phyloP scores from a whole-genome alignment of 768 basidiomycete species.

The Suillus tomentosus region DNA sequence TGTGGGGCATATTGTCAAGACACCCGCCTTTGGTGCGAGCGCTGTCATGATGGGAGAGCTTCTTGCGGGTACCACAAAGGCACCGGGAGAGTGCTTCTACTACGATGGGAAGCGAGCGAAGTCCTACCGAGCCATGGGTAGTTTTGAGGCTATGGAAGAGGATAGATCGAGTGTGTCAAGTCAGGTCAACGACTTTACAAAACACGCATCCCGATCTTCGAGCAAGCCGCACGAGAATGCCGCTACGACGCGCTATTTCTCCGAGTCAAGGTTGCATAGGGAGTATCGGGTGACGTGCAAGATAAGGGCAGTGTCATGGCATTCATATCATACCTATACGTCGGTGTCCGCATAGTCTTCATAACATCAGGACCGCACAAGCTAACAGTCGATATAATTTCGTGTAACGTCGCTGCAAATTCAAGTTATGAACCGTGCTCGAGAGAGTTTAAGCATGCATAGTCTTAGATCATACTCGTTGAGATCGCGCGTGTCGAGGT shows the following conservation, averaged over 20 bases:
- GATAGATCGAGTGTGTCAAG: constrained; percentile 45
- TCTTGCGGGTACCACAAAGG: constrained; percentile 93
- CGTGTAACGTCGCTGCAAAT: too few relatives aligned
- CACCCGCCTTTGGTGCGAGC: constrained; percentile 87
- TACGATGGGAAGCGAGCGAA: constrained; percentile 99
- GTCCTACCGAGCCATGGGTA: constrained; percentile 98
- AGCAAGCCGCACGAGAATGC: constrained; percentile 76
- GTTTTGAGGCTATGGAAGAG: constrained; percentile 90
- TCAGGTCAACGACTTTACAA: constrained; percentile 36
- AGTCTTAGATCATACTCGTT: too few relatives aligned
- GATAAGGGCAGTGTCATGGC: constrained; percentile 95
- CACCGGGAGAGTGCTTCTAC: constrained; percentile 98
- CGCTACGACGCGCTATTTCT: constrained; percentile 79
- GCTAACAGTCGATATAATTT: too few relatives aligned
- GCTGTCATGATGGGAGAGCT: constrained; percentile 99
- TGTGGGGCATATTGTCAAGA: constrained; percentile 97
- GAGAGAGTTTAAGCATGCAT: too few relatives aligned
- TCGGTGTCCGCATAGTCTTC: constrained; percentile 88
- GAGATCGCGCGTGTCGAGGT: too few relatives aligned
- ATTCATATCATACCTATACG: constrained; percentile 84
- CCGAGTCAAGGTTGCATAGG: constrained; percentile 90
- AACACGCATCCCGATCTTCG: constrained; percentile 52
- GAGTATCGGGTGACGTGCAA: constrained; percentile 94
- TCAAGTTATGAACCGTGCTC: too few relatives aligned
- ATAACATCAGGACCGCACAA: constrained; percentile 52